A percentile compares a stretch with the other conserved stretches of the same genome.
Evolutionary conservation across 345 rosid species (phyloP).

Genomic region (Erodium maritimum): DNA sequence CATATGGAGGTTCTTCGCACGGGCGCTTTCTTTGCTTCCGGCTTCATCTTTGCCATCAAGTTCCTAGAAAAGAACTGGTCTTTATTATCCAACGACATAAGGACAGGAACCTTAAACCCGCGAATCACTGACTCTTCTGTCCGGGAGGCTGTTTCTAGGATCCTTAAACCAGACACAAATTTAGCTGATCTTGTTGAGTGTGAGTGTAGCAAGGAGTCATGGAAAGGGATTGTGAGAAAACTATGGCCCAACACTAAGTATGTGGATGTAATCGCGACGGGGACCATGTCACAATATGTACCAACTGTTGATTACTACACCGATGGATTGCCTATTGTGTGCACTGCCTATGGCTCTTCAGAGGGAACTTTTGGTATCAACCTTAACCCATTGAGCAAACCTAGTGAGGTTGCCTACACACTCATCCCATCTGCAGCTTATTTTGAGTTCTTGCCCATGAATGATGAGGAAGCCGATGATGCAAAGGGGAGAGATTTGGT

Average conservation of each 20-base stretch:
- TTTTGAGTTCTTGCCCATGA: too few relatives aligned
- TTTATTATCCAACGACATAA: constrained; percentile 19
- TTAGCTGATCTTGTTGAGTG: constrained; percentile 44
- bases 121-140: constrained; percentile 45
- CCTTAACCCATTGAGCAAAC: too few relatives aligned
- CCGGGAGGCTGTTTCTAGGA: constrained; percentile 41
- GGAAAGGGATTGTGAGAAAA: too few relatives aligned
- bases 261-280: too few relatives aligned
- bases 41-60: constrained; percentile 61
- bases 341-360: too few relatives aligned
- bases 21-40: constrained; percentile 86
- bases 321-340: constrained; percentile 42
- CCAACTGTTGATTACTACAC: constrained; percentile 37
- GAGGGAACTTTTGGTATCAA: too few relatives aligned
- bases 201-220: constrained; percentile 11
- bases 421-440: too few relatives aligned
- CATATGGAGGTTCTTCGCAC: constrained; percentile 59
- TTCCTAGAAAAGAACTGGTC: constrained; percentile 70
- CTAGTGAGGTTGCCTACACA: too few relatives aligned
- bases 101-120: constrained; percentile 37
- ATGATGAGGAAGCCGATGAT: too few relatives aligned
- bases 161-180: constrained; percentile 50
- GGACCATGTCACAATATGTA: too few relatives aligned
- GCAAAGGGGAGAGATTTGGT: too few relatives aligned
- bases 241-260: too few relatives aligned